Base-by-base conservation (phyloP, 345 rosid species). In the Acer saccharum region DNA sequence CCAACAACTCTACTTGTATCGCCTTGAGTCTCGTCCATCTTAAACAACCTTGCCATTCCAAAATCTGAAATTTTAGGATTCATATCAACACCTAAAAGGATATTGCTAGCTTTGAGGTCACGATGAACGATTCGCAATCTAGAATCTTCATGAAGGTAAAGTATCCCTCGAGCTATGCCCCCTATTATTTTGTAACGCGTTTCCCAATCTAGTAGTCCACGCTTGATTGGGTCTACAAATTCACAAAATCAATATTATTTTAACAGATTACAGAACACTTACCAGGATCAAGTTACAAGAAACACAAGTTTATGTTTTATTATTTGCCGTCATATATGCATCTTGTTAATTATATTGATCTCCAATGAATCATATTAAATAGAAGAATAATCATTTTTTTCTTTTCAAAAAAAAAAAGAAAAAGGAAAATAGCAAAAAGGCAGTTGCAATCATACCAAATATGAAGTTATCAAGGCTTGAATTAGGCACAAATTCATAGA, bases 401-500 rank as follows among this genome's bases (percentile, higher is more conserved):
- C 39, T 35, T 35, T 35, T 3, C 0, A 25, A 25, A 25, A 25
- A 25, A 25, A 25, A 25, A 25, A 25, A 25, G 0, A 35, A 4
- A 0, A 35, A 35, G 6, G 39, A 35, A 35, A 35, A 35, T 35
- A 35, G 5, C 39, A 35, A 35, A 35, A 35, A 35, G 3, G 6
- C 39, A 43, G 2, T 57, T 16, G 41, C 8, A 80, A 1, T 4
- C 46, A 11, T 72, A 85, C 88, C 88, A 54, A 85, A 87, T 68
- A 85, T 86, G 74, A 75, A 84, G 16, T 77, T 41, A 41, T 87
- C 84, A 27, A 87, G 86, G 75, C 88, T 85, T 39, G 89, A 61
- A 21, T 84, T 82, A 43, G 85, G 80, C 52, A 88, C 79, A 75
- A 79, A 84, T 69, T 86, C 89, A 57, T 84, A 86, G 32, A 88